Percentiles rank a stretch among this genome's conserved stretches.
phyloP scores from a whole-genome alignment of 495 filamentous ascomycete genomes.

The Peziza echinospora region DNA sequence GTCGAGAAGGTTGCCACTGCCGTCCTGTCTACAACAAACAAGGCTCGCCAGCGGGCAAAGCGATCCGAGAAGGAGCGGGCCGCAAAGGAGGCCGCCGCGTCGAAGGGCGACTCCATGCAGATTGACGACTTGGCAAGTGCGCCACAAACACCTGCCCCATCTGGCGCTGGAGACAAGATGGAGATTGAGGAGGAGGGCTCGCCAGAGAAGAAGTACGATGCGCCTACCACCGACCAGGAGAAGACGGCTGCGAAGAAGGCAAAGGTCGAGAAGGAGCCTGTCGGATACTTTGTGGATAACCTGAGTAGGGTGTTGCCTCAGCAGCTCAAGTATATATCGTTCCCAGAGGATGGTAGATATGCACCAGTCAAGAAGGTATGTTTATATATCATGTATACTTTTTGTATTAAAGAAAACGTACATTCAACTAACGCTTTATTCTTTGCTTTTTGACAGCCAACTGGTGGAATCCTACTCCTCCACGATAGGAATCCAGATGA shows the following conservation, averaged over 20 bases:
- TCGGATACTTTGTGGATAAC: slow-evolving; percentile 88
- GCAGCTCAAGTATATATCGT: slow-evolving; percentile 87
- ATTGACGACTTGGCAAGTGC: slow-evolving; percentile 55
- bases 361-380: slow-evolving; percentile 87
- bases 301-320: slow-evolving; percentile 85
- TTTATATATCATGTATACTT: slow-evolving; percentile 9
- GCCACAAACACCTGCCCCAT: slow-evolving; percentile 42
- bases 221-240: slow-evolving; percentile 39
- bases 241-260: slow-evolving; percentile 36
- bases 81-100: slow-evolving; percentile 36
- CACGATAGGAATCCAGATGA: slow-evolving; percentile 66
- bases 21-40: slow-evolving; percentile 85
- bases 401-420: neutral
- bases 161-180: slow-evolving; percentile 60
- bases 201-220: slow-evolving; percentile 38
- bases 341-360: slow-evolving; percentile 60
- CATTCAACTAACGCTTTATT: no score
- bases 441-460: slow-evolving; percentile 46
- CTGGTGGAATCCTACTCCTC: slow-evolving; percentile 78
- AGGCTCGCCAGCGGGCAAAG: slow-evolving; percentile 79
- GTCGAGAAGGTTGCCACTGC: slow-evolving; percentile 90
- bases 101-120: slow-evolving; percentile 71
- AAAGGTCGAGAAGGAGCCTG: slow-evolving; percentile 92
- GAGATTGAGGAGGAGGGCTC: slow-evolving; percentile 52
- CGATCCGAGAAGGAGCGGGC: slow-evolving; percentile 40